Base-by-base conservation (phyloP, 2,329 filamentous ascomycete species). In the Aspergillus pseudotamarii region DNA sequence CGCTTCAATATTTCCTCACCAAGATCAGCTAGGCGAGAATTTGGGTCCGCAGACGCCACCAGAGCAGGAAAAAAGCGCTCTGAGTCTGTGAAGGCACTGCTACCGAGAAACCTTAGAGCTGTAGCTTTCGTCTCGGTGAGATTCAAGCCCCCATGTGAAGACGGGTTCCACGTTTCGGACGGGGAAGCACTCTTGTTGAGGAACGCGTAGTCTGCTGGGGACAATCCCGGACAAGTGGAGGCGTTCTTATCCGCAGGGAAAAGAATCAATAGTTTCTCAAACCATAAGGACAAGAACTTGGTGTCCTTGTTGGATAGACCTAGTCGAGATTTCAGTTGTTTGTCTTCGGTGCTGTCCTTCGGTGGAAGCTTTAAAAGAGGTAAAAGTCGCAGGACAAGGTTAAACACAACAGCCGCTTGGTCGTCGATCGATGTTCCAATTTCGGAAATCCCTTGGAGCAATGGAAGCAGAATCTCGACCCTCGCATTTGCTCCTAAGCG, bases 1-100 rank as follows among this genome's bases (percentile, higher is more conserved):
- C 94, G 85, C 78, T 97, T 99, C 67, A 98, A 79, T 56, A 96
- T 87, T 70, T 97, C 93, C 61, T 97, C 93, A 0, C 92, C 94
- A n/a, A 92, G 81, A n/a, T 91, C 88, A 12, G 91, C 89, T 43
- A 97, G 89, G 10, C 90, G 87, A 41, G 89, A 92, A 68, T 97
- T 95, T 1, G 89, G 82, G 77, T 94, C 94, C 0, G 93, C 89
- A 30, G 93, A 90, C 6, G 94, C 93, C 74, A 91, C 93, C 1
- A 98, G 79, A 0, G 93, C 91, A 0, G 94, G 91, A 14, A 97
- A 77, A 70, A 97, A 93, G 36, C 93, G 89, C 73, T 98, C 92
- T 0, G 88, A 80, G 65, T 97, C 93, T 0, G 82, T 89, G 76
- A 99, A 98, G 8, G 94, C 89, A 5, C 92, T 93, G 72, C 92